phyloP scores from a whole-genome alignment of 805 yeast genomes.

The Phaffomyces thermotolerans region DNA sequence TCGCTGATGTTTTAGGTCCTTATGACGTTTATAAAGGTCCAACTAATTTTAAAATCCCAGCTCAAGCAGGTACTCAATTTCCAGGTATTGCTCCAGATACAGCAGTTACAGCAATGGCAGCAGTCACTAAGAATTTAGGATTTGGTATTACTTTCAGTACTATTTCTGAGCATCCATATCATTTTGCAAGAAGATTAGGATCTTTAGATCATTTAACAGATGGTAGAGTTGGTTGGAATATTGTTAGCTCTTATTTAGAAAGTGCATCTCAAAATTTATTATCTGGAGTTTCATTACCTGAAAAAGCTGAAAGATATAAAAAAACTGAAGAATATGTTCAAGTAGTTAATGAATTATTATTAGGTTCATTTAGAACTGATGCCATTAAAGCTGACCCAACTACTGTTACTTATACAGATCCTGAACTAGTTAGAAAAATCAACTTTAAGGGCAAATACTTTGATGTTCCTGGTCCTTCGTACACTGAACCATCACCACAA shows the following conservation, averaged over 20 bases:
- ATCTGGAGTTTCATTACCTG: neutral
- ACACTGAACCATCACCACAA: neutral
- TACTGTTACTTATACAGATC: neutral
- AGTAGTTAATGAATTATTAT: neutral
- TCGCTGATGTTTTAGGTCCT: neutral
- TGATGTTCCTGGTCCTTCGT: neutral
- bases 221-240: neutral
- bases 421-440: neutral
- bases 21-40: neutral
- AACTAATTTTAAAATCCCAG: neutral
- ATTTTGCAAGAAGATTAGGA: neutral
- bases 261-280: neutral
- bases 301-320: neutral
- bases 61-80: neutral
- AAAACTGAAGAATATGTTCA: neutral
- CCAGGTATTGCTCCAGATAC: neutral
- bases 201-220: neutral
- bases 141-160: neutral
- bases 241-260: neutral
- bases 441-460: neutral
- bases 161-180: neutral
- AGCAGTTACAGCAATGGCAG: neutral
- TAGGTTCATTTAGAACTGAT: neutral
- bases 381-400: neutral
- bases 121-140: neutral